Evolutionary conservation across 78 protist species (phyloP).

Genomic region (Acrasis kona): DNA sequence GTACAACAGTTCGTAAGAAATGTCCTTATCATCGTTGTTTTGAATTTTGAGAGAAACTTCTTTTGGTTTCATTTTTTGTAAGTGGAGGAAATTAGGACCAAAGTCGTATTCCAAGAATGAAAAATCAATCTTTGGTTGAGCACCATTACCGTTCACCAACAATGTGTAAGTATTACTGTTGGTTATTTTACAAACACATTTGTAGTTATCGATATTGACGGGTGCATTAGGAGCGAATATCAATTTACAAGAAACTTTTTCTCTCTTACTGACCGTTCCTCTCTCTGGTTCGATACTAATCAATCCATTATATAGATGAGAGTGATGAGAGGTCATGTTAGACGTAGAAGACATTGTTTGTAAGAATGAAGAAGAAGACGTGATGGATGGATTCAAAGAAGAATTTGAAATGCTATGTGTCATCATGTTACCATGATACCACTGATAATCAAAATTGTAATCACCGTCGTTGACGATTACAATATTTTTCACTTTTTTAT

Average conservation of each 20-base stretch:
- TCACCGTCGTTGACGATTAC: too few relatives aligned
- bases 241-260: not conserved
- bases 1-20: constrained; percentile 26
- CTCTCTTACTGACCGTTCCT: too few relatives aligned
- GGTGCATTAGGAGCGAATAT: constrained; percentile 18
- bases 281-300: constrained; percentile 14
- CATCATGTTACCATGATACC: too few relatives aligned
- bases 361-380: too few relatives aligned
- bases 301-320: constrained; percentile 16
- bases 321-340: constrained; percentile 4
- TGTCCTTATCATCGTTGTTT: constrained; percentile 34
- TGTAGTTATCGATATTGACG: not conserved
- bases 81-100: constrained; percentile 36
- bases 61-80: not conserved
- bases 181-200: not conserved
- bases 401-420: too few relatives aligned
- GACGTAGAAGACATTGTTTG: too few relatives aligned
- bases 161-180: constrained; percentile 41
- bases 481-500: too few relatives aligned
- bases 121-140: constrained; percentile 29
- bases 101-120: constrained; percentile 20
- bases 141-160: constrained; percentile 14
- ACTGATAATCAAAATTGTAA: too few relatives aligned
- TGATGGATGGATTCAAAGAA: too few relatives aligned
- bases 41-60: not conserved